Conservation (phyloP, 176 grass and related monocot species). For the Eragrostis curvula region DNA sequence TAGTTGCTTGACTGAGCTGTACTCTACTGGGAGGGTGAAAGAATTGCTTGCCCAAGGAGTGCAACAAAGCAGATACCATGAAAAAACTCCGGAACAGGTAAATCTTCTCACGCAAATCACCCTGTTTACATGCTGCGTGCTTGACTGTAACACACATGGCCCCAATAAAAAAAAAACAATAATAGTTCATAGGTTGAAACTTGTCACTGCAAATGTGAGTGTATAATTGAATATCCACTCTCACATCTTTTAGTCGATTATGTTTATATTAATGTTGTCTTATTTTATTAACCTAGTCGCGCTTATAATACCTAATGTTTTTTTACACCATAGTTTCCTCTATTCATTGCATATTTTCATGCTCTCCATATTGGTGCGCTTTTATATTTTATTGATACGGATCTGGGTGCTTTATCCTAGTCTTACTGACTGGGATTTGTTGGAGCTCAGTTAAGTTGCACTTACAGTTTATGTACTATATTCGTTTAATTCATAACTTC, state of each 20-base stretch:
- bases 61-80: constrained; percentile 91
- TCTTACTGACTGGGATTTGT: neutral
- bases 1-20: constrained; percentile 85
- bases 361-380: neutral
- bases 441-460: neutral
- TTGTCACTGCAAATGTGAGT: neutral
- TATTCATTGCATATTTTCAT: neutral
- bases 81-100: constrained; percentile 98
- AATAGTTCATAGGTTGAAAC: neutral
- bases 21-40: constrained; percentile 84
- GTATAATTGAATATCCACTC: neutral
- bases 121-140: neutral
- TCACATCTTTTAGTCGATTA: neutral
- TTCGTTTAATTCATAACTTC: neutral
- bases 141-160: neutral
- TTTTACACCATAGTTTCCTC: neutral
- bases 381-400: constrained; percentile 1
- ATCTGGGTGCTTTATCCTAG: neutral
- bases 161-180: neutral
- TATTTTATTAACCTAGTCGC: neutral
- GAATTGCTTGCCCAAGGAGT: constrained; percentile 95
- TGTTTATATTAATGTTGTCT: neutral
- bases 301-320: neutral
- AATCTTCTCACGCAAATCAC: neutral
- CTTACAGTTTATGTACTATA: neutral